Evolutionary conservation across 202 grass and related monocot genomes (phyloP).

Genomic region (Zoysia matrella): DNA sequence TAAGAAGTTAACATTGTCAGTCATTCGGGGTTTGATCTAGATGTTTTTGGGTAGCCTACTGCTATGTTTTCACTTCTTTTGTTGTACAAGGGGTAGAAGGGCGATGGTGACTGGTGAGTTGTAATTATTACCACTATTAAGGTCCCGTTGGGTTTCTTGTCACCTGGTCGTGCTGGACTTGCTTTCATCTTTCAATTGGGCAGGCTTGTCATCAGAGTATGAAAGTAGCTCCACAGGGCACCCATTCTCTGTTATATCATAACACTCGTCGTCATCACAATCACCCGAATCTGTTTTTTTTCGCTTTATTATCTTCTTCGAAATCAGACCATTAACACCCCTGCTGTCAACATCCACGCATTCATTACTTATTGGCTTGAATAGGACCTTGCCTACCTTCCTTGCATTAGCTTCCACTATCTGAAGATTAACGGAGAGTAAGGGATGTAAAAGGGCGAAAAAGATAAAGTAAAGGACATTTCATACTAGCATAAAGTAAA

Average conservation of each 20-base stretch:
- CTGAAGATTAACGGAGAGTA: no score
- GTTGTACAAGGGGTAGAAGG: constrained; percentile 41
- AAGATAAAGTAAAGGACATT: not conserved
- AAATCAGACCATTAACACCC: constrained; percentile 70
- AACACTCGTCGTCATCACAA: constrained; percentile 24
- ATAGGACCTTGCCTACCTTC: constrained; percentile 87
- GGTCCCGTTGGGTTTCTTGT: constrained; percentile 37
- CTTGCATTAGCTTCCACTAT: constrained; percentile 89
- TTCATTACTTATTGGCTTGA: constrained; percentile 90
- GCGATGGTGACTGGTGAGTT: constrained; percentile 41
- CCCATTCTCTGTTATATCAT: constrained; percentile 48
- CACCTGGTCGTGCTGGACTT: constrained; percentile 41
- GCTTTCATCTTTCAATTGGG: constrained; percentile 48
- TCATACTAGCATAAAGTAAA: not conserved
- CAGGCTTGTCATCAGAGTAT: constrained; percentile 38
- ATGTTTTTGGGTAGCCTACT: constrained; percentile 48
- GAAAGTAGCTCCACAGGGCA: constrained; percentile 52
- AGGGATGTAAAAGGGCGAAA: no score
- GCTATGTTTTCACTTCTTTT: constrained; percentile 43
- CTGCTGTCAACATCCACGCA: constrained; percentile 59
- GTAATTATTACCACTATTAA: constrained; percentile 64
- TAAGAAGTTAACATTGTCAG: constrained; percentile 45
- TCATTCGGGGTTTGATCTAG: constrained; percentile 38
- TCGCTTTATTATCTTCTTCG: constrained; percentile 81
- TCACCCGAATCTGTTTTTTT: constrained; percentile 67